These are phyloP conservation scores for Pezicula neosporulosa DNA, from an alignment of 2,329 filamentous ascomycete species.

Conservation along the genomic window DNA sequence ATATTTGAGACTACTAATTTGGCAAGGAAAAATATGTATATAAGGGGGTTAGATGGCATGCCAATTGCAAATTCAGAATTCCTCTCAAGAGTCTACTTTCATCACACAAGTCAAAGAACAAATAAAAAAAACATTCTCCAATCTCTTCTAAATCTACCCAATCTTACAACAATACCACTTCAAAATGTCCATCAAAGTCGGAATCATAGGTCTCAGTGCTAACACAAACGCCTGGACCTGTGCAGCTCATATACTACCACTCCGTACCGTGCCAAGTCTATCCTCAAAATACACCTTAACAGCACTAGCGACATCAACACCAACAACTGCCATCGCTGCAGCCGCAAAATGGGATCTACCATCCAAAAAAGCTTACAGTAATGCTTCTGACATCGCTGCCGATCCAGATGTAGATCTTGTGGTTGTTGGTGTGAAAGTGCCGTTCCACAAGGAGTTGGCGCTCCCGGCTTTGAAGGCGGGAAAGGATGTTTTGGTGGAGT, in stretches of 20 bases:
- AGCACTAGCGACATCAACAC: not conserved
- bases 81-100: not conserved
- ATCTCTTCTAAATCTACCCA: not conserved
- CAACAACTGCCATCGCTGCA: not conserved
- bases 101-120: not conserved
- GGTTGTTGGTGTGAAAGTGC: constrained; percentile 39
- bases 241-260: not conserved
- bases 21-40: not conserved
- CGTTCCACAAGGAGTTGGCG: constrained; percentile 36
- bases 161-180: not conserved
- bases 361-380: constrained; percentile 36
- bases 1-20: not conserved
- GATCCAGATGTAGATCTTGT: constrained; percentile 45
- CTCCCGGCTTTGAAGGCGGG: constrained; percentile 37
- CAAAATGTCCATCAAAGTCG: not conserved
- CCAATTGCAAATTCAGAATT: not conserved
- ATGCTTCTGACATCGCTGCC: constrained; percentile 35
- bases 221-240: not conserved
- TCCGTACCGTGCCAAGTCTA: not conserved
- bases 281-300: not conserved
- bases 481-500: constrained; percentile 46
- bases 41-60: not conserved
- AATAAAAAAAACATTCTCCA: not conserved
- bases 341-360: not conserved
- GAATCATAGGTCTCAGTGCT: not conserved